Conservation (phyloP, 805 yeast genomes). For the Naumovozyma baii region DNA sequence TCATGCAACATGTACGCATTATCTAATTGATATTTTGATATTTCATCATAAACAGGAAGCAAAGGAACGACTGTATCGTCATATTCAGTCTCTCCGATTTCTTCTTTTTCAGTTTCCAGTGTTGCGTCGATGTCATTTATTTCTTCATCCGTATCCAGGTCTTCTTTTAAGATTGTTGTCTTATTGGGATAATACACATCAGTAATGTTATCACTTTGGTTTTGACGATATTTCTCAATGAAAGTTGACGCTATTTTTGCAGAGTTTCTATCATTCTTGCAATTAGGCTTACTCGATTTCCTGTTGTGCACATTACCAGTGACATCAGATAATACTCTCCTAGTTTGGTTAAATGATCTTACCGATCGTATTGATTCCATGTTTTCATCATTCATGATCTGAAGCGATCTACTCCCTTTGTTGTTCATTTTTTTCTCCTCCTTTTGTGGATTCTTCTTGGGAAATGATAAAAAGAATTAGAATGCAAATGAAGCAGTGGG, state of each 20-base stretch:
- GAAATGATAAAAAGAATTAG: not conserved
- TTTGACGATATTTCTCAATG: not conserved
- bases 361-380: not conserved
- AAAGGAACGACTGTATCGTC: constrained; percentile 31
- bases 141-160: not conserved
- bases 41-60: constrained; percentile 45
- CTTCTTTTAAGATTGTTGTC: too few relatives aligned
- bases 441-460: not conserved
- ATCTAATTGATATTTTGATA: constrained; percentile 41
- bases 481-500: too few relatives aligned
- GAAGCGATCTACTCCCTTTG: not conserved
- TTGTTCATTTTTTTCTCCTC: not conserved
- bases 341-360: not conserved
- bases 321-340: not conserved
- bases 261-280: not conserved
- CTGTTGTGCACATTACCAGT: not conserved
- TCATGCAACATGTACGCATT: constrained; percentile 36
- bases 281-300: not conserved
- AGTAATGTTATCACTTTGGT: too few relatives aligned
- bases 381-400: not conserved
- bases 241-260: not conserved
- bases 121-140: not conserved
- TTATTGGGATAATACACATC: too few relatives aligned
- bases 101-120: not conserved
- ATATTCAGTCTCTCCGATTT: not conserved